Evolutionary conservation across 1,284 basidiomycete genomes (phyloP), one percentile per base, ranked within the genome.

Genomic region (Sanghuangporus sanghuang): DNA sequence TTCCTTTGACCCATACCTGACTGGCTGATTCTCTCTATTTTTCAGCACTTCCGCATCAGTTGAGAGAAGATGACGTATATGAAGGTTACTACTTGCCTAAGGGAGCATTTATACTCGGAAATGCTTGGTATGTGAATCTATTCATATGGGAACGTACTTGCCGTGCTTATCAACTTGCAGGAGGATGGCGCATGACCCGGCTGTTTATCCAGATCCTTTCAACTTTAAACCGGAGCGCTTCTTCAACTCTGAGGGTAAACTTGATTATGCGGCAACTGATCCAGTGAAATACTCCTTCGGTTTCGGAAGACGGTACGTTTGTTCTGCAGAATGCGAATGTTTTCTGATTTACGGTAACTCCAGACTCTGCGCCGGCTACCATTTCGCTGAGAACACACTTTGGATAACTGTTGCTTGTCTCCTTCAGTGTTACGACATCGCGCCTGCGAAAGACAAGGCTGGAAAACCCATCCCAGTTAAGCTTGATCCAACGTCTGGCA

Each of bases 11-110:
- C 14, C 3, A 11, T 21, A 39, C n/a, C 9, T 23, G 6, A 2
- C 16, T 48, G 16, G 46, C n/a, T 55, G 59, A 11, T 21, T 18
- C 3, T 16, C 35, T 36, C 6, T n/a, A 32, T 67, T 14, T 21
- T 49, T 21, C 59, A 68, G 57, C 59, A 23, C 35, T 68, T 11
- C 67, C 65, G 27, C 67, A 68, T 61, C 39, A 56, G 35, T 53
- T 61, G 3, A 61, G 53, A 4, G 57, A 65, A 63, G 67, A 68
- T 32, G 56, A 66, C 52, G 55, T 67, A 5, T 67, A 66, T 38
- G 55, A 63, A 21, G 61, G 59, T 4, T 67, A 64, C 59, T 64
- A 63, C n/a, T 63, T 68, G 12, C 68, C 67, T 14, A 57, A 56
- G 36, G 67, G 67, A 21, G 62, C 65, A 40, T 50, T 64, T 18